Conservation (phyloP, 2,329 filamentous ascomycete genomes). For the Zopfia rhizophila region DNA sequence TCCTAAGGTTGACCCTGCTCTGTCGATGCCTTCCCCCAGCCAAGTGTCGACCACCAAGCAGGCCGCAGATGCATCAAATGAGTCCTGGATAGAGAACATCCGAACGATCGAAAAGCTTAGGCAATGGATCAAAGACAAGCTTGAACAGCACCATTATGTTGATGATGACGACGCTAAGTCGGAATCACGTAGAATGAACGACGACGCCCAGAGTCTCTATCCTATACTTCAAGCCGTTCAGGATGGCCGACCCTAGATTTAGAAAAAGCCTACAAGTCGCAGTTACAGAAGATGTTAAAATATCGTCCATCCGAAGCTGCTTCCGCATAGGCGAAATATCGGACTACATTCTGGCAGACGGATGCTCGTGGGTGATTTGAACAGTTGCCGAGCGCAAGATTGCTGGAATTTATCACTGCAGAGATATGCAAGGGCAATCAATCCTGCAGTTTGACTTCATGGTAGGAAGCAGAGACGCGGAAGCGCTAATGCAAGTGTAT, state of each 20-base stretch:
- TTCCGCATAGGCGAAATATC: no score
- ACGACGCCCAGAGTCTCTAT: conserved; percentile 53
- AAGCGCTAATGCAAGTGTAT: no score
- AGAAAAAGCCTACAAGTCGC: no score
- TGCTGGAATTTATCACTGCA: no score
- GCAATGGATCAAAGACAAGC: conserved; percentile 65
- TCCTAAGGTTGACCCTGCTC: conserved; percentile 53
- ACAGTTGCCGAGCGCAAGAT: no score
- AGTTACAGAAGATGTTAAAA: no score
- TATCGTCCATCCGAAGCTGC: no score
- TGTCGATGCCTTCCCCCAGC: conserved; percentile 51
- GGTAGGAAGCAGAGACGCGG: no score
- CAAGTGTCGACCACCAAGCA: conserved; percentile 49
- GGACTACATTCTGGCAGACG: no score
- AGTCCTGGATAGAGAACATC: conserved; percentile 71
- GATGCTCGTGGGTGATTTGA: no score
- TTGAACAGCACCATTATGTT: conserved; percentile 64
- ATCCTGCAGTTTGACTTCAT: no score
- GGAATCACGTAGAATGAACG: conserved; percentile 40
- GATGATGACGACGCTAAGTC: conserved; percentile 41
- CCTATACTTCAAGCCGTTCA: conserved; percentile 53
- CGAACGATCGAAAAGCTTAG: conserved; percentile 71
- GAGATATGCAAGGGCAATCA: no score
- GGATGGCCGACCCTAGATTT: conserved; percentile 35
- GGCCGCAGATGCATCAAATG: conserved; percentile 52